Percentiles rank a stretch among this genome's conserved stretches.
phyloP scores from a whole-genome alignment of 192 early-diverging fungal genomes.

The Umbelopsis isabellina region DNA sequence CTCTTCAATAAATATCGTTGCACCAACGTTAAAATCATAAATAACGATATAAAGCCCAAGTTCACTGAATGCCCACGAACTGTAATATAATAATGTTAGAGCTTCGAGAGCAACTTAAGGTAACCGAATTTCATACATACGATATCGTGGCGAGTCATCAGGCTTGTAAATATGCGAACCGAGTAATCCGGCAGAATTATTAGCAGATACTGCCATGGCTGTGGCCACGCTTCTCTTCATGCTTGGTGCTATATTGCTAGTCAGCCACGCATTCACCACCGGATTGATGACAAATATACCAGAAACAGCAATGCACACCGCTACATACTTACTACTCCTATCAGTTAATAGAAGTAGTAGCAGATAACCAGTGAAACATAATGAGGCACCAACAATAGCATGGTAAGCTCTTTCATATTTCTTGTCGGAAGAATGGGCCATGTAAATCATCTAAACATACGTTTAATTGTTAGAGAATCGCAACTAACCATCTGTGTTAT shows the following conservation, averaged over 20 bases:
- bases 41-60: constrained; percentile 31
- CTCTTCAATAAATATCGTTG: constrained; percentile 26
- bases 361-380: constrained; percentile 35
- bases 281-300: constrained; percentile 40
- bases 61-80: constrained; percentile 33
- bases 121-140: constrained; percentile 17
- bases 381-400: constrained; percentile 28
- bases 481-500: background rate
- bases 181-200: constrained; percentile 35
- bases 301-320: constrained; percentile 36
- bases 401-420: constrained; percentile 31
- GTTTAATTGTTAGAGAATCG: background rate
- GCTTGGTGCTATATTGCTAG: constrained; percentile 33
- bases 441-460: constrained; percentile 29
- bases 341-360: constrained; percentile 12
- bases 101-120: background rate
- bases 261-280: constrained; percentile 40
- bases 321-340: constrained; percentile 19
- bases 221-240: constrained; percentile 42
- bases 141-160: constrained; percentile 34
- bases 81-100: background rate
- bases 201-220: constrained; percentile 38
- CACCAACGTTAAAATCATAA: constrained; percentile 27
- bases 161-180: constrained; percentile 39
- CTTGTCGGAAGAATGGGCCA: constrained; percentile 33